Conservation (phyloP, 202 grass and related monocot species). For the Setaria italica region DNA sequence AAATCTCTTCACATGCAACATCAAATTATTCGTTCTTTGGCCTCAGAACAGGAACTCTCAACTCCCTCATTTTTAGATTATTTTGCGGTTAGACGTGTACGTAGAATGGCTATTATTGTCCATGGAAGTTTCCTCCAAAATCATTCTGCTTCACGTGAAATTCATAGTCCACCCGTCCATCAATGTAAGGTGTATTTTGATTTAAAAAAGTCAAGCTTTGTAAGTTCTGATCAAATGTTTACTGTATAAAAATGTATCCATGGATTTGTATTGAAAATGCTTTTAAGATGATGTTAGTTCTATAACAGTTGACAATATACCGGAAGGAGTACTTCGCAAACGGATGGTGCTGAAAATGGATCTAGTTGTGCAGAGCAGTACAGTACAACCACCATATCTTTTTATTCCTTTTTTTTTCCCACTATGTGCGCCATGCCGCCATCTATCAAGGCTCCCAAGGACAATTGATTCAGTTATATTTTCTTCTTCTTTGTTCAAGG, state of each 20-base stretch:
- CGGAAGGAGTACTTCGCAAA: neutral
- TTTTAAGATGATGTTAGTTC: neutral
- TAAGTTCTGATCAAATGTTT: neutral
- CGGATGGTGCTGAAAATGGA: neutral
- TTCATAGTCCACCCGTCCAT: neutral
- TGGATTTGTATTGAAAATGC: neutral
- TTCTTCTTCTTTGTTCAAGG: neutral
- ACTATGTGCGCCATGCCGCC: neutral
- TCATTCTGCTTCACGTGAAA: neutral
- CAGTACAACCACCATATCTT: neutral
- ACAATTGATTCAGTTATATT: neutral
- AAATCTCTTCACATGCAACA: conserved; percentile 18
- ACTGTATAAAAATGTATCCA: neutral
- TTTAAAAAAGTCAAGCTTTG: neutral
- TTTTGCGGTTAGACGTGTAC: neutral
- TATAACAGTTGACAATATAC: neutral
- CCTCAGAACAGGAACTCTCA: neutral
- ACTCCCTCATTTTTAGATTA: neutral
- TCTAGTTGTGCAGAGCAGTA: neutral
- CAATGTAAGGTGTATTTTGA: neutral
- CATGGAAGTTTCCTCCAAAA: neutral
- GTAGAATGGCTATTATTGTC: neutral
- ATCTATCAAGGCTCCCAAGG: neutral
- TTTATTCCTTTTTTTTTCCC: neutral
- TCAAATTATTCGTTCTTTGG: neutral